Evolutionary conservation across 2,329 filamentous ascomycete species (phyloP), one percentile per base, ranked within the genome.

Genomic region (Alternaria consortialis): DNA sequence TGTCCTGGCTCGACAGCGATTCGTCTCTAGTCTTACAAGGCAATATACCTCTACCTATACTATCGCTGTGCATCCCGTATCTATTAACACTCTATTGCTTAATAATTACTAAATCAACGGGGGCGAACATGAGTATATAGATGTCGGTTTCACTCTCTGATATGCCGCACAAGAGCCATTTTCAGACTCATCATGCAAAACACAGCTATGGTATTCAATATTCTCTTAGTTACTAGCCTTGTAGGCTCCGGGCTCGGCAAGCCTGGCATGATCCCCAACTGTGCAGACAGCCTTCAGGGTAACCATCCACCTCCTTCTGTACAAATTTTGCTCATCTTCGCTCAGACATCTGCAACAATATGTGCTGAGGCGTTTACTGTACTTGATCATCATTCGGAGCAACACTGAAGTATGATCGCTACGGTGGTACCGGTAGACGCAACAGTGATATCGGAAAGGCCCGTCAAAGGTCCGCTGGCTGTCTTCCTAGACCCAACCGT

Each of bases 291-390:
- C 7, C 27, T 53, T 6, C 50, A 53, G 15, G 50, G 50, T 53
- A 39, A 53, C 11, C 12, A 5, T 15, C 7, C 17, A 7, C n/a
- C 12, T 15, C 25, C 5, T 17, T 4, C 4, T 2, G n/a, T 40
- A 20, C 1, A 7, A 0, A 23, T 27, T 23, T 39, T 12, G n/a
- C 36, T 53, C 20, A 53, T 17, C 15, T 12, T 31, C 1, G 25
- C n/a, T 53, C 15, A 53, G 50, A 53, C 7, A 31, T 53, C n/a
- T 53, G 50, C 36, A 40, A 53, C 25, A 53, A 53, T 25, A 53
- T 53, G 50, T 53, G 50, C 50, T 53, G 50, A 25, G 50, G 50
- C n/a, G 50, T 36, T 53, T 53, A 40, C 50, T 53, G 50, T 36
- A 53, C 50, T 27, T n/a, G 27, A n/a, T 36, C 50, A 15, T 40